Percentiles rank a stretch among this genome's conserved stretches.
Evolutionary conservation across 306 rosid genomes (phyloP).

Genomic region (Sechiopsis laciniata): DNA sequence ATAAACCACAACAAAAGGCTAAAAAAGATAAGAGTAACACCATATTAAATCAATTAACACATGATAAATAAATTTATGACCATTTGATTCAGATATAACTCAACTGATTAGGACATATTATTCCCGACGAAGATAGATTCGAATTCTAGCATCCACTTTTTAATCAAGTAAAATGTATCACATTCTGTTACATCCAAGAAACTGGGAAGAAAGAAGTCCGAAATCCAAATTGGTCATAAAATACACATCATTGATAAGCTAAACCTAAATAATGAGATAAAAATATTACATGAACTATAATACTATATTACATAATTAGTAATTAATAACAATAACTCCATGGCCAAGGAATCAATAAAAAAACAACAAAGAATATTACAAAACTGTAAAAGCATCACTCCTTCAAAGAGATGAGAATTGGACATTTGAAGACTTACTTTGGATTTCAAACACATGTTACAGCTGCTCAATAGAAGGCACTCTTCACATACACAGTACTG

Average conservation of each 20-base stretch:
- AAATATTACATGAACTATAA: not conserved
- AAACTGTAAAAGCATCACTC: not conserved
- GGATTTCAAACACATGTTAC: not conserved
- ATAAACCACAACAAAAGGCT: no score
- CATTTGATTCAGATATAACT: no score
- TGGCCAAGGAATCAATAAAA: not conserved
- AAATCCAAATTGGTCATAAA: no score
- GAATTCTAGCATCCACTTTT: no score
- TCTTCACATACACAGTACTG: not conserved
- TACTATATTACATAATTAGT: no score
- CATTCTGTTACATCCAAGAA: no score
- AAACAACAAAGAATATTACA: not conserved
- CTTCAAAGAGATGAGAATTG: not conserved
- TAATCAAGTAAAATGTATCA: no score
- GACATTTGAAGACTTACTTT: not conserved
- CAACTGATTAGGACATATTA: no score
- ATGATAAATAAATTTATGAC: no score
- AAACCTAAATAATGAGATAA: not conserved
- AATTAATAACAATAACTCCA: not conserved
- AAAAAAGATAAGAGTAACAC: no score
- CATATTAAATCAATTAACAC: no score
- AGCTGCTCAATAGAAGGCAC: not conserved
- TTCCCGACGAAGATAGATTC: no score
- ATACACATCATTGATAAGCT: not conserved
- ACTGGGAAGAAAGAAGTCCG: not conserved